Evolutionary conservation across 768 basidiomycete species (phyloP).

Genomic region (Pholiota conissans): DNA sequence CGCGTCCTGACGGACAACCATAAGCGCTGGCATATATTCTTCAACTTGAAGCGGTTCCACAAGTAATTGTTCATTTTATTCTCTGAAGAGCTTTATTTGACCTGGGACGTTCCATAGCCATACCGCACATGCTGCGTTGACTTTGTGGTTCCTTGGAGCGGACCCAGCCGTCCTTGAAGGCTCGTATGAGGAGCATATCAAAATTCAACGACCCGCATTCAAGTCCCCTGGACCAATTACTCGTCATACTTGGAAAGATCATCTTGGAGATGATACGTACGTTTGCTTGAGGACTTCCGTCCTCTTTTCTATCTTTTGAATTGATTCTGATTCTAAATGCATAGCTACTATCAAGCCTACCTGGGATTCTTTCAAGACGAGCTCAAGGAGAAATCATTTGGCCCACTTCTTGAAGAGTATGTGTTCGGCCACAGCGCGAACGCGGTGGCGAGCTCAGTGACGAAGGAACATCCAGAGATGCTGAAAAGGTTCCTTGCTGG

Average conservation of each 20-base stretch:
- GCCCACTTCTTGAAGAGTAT: conserved; percentile 51
- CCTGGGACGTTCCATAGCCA: conserved; percentile 20
- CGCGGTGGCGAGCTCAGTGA: conserved; percentile 24
- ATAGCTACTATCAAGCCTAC: conserved; percentile 52
- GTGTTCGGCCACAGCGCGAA: conserved; percentile 52
- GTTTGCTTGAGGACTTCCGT: no score
- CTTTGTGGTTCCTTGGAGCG: conserved; percentile 29
- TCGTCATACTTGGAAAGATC: conserved; percentile 47
- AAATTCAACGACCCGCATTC: conserved; percentile 36
- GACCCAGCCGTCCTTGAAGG: conserved; percentile 33
- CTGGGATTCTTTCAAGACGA: conserved; percentile 46
- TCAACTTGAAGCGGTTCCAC: conserved; percentile 16
- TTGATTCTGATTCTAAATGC: conserved; percentile 18
- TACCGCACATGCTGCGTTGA: conserved; percentile 24
- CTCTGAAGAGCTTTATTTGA: neutral
- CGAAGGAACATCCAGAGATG: conserved; percentile 35
- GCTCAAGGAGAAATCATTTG: conserved; percentile 38
- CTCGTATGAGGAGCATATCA: conserved; percentile 34
- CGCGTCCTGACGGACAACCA: conserved; percentile 18
- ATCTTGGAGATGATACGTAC: conserved; percentile 57
- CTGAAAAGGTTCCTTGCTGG: conserved; percentile 47
- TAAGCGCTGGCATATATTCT: conserved; percentile 18
- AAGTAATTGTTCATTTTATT: conserved; percentile 9
- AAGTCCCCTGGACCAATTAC: conserved; percentile 46
- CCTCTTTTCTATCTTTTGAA: no score